Evolutionary conservation across 768 basidiomycete species (phyloP).

Genomic region (Glaciozyma martinii): DNA sequence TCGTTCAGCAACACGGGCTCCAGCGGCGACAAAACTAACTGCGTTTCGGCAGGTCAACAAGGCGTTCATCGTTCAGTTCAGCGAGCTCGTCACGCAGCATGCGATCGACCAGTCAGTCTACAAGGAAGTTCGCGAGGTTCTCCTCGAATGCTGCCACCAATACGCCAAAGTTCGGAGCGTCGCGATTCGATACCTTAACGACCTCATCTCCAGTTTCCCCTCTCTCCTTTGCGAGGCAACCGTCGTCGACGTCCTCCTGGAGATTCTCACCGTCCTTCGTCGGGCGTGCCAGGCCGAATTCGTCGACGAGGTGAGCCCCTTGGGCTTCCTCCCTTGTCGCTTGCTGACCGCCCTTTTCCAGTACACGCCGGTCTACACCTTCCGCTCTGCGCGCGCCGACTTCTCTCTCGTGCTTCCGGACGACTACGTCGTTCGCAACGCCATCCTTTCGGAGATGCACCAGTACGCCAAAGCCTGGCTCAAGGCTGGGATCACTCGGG

Average conservation of each 20-base stretch:
- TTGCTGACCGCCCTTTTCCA: conserved; percentile 36
- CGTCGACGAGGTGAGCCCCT: conserved; percentile 63
- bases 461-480: conserved; percentile 75
- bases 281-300: conserved; percentile 84
- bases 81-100: conserved; percentile 66
- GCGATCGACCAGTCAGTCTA: conserved; percentile 61
- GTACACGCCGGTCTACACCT: conserved; percentile 83
- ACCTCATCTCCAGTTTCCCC: conserved; percentile 81
- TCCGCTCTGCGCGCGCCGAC: conserved; percentile 63
- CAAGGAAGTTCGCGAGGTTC: conserved; percentile 61
- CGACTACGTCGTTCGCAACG: conserved; percentile 72
- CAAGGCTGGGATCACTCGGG: conserved; percentile 70
- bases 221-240: conserved; percentile 85
- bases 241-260: conserved; percentile 79
- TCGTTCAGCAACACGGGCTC: neutral
- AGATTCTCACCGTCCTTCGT: conserved; percentile 79
- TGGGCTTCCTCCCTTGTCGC: neutral
- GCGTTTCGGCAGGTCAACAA: conserved; percentile 58
- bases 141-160: conserved; percentile 72
- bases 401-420: conserved; percentile 75
- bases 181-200: conserved; percentile 71
- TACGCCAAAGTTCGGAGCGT: conserved; percentile 70
- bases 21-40: no score
- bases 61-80: conserved; percentile 62
- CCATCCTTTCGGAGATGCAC: conserved; percentile 67